These are phyloP conservation scores for Sugiyamaella lignohabitans DNA, from an alignment of 805 yeast genomes.

Conservation along the genomic window DNA sequence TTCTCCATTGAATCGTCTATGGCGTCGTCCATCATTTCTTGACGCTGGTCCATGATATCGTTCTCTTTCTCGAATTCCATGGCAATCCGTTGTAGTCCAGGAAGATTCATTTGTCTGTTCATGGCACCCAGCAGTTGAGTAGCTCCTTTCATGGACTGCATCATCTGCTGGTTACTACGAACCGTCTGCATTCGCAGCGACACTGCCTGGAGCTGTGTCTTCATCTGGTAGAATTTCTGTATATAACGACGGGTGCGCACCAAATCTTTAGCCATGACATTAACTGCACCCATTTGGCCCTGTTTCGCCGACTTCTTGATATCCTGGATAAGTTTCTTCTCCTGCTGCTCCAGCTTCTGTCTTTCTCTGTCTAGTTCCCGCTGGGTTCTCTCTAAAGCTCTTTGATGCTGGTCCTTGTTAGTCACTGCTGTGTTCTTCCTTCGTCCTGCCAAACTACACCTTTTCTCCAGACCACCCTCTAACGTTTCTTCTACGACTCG, in stretches of 20 bases:
- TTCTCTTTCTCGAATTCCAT: slow-evolving; percentile 93
- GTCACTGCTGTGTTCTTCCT: not conserved
- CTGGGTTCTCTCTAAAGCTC: slow-evolving; percentile 91
- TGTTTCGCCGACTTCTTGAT: slow-evolving; percentile 87
- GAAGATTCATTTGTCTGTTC: slow-evolving; percentile 87
- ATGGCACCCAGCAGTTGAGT: slow-evolving; percentile 65
- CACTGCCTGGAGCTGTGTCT: slow-evolving; percentile 92
- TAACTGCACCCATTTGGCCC: slow-evolving; percentile 83
- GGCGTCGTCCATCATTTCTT: slow-evolving; percentile 98
- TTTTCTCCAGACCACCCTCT: no score
- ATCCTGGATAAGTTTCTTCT: slow-evolving; percentile 76
- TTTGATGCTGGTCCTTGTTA: slow-evolving; percentile 56
- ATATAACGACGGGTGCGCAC: slow-evolving; percentile 80
- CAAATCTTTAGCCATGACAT: slow-evolving; percentile 92
- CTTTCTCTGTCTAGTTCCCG: slow-evolving; percentile 88
- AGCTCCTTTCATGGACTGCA: slow-evolving; percentile 89
- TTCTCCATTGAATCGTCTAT: slow-evolving; percentile 94
- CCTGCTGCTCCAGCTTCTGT: slow-evolving; percentile 80
- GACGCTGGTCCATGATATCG: slow-evolving; percentile 97
- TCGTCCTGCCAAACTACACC: no score
- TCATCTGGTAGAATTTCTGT: slow-evolving; percentile 85
- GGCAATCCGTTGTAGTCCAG: slow-evolving; percentile 80
- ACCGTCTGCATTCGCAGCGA: slow-evolving; percentile 87
- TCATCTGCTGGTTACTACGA: slow-evolving; percentile 91
- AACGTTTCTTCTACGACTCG: no score